Conservation (phyloP, 331 rosid species). For the Pyrus hybrid region DNA sequence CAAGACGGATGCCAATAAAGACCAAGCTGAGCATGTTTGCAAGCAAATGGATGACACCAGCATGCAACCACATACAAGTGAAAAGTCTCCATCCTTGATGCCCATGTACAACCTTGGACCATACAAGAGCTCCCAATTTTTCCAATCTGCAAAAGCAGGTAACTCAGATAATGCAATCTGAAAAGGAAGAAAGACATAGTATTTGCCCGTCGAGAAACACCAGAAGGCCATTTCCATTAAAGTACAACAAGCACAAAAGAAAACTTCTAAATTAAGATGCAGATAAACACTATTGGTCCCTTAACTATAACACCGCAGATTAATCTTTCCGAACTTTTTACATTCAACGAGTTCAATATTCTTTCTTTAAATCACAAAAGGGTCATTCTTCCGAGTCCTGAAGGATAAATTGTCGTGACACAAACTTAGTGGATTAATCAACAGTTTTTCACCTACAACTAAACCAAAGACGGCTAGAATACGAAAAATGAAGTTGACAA, state of each 20-base stretch:
- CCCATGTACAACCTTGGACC: conserved; percentile 28
- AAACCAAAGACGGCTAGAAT: too few species aligned
- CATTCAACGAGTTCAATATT: background rate
- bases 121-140: conserved; percentile 36
- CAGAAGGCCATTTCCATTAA: background rate
- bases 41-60: conserved; percentile 45
- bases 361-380: background rate
- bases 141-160: conserved; percentile 25
- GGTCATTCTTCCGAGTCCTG: background rate
- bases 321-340: background rate
- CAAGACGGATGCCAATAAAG: conserved; percentile 46
- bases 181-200: background rate
- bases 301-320: background rate
- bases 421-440: background rate
- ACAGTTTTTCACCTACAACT: background rate
- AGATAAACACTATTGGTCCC: background rate
- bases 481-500: background rate
- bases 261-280: background rate
- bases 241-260: background rate
- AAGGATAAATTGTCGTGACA: background rate
- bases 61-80: conserved; percentile 42
- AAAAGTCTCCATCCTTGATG: conserved; percentile 42
- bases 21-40: conserved; percentile 46
- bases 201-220: background rate
- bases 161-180: background rate